phyloP scores from a whole-genome alignment of 495 filamentous ascomycete genomes.

The Hyaloscypha finlandica region DNA sequence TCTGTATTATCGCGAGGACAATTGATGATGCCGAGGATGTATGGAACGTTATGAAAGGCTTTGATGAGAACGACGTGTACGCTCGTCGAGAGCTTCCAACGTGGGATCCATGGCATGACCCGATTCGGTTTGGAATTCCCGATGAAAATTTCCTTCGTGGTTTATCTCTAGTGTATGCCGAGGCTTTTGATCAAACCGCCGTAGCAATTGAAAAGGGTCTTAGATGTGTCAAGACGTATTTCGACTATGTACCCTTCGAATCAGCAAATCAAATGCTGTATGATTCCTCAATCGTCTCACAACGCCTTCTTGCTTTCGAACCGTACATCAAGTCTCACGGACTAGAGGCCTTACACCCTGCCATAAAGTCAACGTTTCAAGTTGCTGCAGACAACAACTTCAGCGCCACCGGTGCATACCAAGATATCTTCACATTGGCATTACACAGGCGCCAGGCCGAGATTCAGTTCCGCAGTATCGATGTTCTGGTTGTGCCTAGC shows the following conservation, averaged over 20 bases:
- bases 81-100: neutral
- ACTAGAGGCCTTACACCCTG: neutral
- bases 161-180: neutral
- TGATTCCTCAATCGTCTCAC: slow-evolving; percentile 1
- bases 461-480: slow-evolving; percentile 37
- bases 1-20: slow-evolving; percentile 54
- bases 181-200: neutral
- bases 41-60: slow-evolving; percentile 51
- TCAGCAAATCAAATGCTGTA: neutral
- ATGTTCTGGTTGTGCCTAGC: slow-evolving; percentile 61
- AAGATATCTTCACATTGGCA: neutral
- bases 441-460: neutral
- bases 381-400: neutral
- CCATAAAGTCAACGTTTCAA: slow-evolving; percentile 1
- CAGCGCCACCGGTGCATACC: neutral
- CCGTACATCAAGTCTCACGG: neutral
- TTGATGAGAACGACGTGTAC: slow-evolving; percentile 56
- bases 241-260: neutral
- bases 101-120: neutral
- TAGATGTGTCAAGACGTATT: neutral
- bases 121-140: slow-evolving; percentile 36
- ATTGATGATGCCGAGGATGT: slow-evolving; percentile 55
- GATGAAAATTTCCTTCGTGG: slow-evolving; percentile 34
- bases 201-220: neutral
- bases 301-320: slow-evolving; percentile 6